Percentiles rank a stretch among this genome's conserved stretches.
Conservation (phyloP, 148 eudicot genomes). For the Camellia japonica region DNA sequence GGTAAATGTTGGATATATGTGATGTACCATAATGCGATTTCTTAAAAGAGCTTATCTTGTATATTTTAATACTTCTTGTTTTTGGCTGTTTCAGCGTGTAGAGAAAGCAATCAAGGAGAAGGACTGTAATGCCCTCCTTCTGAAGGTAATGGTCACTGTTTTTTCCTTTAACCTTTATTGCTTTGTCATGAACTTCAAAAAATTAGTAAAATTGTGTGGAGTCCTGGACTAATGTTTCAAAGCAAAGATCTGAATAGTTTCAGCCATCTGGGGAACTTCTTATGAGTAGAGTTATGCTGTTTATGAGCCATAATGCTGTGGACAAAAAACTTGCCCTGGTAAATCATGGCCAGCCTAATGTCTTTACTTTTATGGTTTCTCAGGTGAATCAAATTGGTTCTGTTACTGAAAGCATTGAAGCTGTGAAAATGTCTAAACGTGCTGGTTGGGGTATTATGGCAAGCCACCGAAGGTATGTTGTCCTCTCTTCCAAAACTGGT, state of each 20-base stretch:
- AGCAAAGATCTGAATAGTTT: not conserved
- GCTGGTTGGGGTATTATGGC: conserved; percentile 65
- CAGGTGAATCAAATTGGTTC: conserved; percentile 65
- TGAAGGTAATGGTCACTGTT: conserved; percentile 36
- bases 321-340: not conserved
- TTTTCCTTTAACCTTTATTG: not conserved
- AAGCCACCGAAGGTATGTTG: conserved; percentile 49
- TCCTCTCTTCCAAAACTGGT: not conserved
- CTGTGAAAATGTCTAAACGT: conserved; percentile 40
- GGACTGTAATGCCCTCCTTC: conserved; percentile 58
- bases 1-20: not conserved
- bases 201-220: not conserved
- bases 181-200: not conserved
- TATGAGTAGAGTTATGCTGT: not conserved
- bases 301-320: not conserved
- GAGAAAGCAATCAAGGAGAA: conserved; percentile 51
- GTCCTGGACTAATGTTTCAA: not conserved
- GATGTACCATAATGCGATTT: not conserved
- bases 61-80: not conserved
- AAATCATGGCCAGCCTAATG: not conserved
- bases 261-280: not conserved
- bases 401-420: conserved; percentile 45
- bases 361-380: not conserved
- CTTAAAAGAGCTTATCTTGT: not conserved
- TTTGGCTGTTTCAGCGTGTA: conserved; percentile 32